A percentile compares a stretch with the other conserved stretches of the same genome.
These are phyloP conservation scores for Penicillium antarcticum DNA, from an alignment of 495 filamentous ascomycete species.

Conservation along the genomic window DNA sequence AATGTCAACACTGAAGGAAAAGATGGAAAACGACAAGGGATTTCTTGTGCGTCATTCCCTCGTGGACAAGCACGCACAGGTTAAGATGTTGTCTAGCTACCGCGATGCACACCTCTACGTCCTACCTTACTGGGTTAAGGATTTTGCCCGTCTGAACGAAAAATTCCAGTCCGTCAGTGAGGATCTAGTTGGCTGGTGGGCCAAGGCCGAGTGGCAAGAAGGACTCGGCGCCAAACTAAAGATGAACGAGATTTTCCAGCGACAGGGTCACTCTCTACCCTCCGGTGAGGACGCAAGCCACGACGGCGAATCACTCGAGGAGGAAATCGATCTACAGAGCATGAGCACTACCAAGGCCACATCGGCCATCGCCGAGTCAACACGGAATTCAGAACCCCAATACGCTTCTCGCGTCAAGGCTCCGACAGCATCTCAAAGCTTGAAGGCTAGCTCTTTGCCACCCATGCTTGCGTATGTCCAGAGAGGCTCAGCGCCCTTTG, in stretches of 20 bases:
- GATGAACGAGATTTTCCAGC: slow-evolving; percentile 60
- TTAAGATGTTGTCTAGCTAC: slow-evolving; percentile 73
- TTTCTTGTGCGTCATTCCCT: slow-evolving; percentile 71
- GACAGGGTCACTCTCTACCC: slow-evolving; percentile 19
- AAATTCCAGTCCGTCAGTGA: slow-evolving; percentile 82
- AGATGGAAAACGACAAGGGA: slow-evolving; percentile 64
- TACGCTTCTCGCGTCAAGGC: slow-evolving; percentile 44
- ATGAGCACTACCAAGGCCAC: slow-evolving; percentile 55
- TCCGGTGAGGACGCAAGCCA: slow-evolving; percentile 34
- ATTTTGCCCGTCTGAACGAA: slow-evolving; percentile 74
- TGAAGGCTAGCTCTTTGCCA: slow-evolving; percentile 39
- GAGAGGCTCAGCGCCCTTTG: slow-evolving; percentile 51
- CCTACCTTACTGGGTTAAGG: slow-evolving; percentile 85
- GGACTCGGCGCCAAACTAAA: slow-evolving; percentile 75
- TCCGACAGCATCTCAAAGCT: slow-evolving; percentile 11
- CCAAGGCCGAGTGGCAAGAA: slow-evolving; percentile 86
- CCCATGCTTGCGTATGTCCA: slow-evolving; percentile 79
- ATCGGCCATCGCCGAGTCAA: slow-evolving; percentile 8
- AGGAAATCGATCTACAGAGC: slow-evolving; percentile 59
- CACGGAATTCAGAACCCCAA: slow-evolving; percentile 8
- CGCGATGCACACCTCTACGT: slow-evolving; percentile 92
- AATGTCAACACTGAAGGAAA: slow-evolving; percentile 80
- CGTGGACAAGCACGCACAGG: slow-evolving; percentile 64
- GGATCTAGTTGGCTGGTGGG: slow-evolving; percentile 93
- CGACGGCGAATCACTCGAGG: slow-evolving; percentile 47